phyloP scores from a whole-genome alignment of 1,284 basidiomycete species.

The Tetrapyrgos nigripes region DNA sequence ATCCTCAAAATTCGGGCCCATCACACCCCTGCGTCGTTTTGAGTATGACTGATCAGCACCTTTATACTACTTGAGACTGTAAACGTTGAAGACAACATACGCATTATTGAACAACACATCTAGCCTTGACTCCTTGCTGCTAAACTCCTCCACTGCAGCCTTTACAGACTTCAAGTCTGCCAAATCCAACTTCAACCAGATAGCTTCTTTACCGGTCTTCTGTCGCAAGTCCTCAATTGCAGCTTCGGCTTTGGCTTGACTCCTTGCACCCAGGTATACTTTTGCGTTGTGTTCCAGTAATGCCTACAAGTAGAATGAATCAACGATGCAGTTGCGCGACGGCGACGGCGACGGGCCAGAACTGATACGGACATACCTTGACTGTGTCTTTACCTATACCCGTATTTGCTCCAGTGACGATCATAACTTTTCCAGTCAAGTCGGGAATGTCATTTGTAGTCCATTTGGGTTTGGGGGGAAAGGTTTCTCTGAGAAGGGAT shows the following conservation, averaged over 20 bases:
- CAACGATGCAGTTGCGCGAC: neutral
- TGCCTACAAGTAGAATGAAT: conserved; percentile 34
- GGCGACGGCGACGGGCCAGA: neutral
- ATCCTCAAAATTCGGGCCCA: conserved; percentile 44
- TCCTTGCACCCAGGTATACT: conserved; percentile 70
- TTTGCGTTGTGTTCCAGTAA: conserved; percentile 64
- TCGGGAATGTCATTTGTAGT: conserved; percentile 47
- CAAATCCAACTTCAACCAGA: conserved; percentile 67
- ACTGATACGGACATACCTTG: conserved; percentile 21
- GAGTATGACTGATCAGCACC: neutral
- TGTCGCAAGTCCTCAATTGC: conserved; percentile 58
- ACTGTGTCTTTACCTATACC: conserved; percentile 45
- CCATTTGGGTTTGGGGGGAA: conserved; percentile 33
- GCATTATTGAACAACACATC: conserved; percentile 18
- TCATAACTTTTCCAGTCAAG: conserved; percentile 51
- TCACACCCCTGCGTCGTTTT: conserved; percentile 34
- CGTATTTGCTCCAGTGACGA: conserved; percentile 46
- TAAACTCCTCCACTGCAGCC: conserved; percentile 55
- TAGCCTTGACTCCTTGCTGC: conserved; percentile 5
- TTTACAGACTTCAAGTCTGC: conserved; percentile 60
- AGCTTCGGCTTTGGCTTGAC: conserved; percentile 46
- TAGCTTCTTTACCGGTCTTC: conserved; percentile 48
- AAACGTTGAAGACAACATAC: conserved; percentile 1
- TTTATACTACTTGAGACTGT: conserved; percentile 53
- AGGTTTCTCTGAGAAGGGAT: no score